Percentiles rank a stretch among this genome's conserved stretches.
Evolutionary conservation across 306 rosid species (phyloP).

Genomic region (Dalbergia cultrata): DNA sequence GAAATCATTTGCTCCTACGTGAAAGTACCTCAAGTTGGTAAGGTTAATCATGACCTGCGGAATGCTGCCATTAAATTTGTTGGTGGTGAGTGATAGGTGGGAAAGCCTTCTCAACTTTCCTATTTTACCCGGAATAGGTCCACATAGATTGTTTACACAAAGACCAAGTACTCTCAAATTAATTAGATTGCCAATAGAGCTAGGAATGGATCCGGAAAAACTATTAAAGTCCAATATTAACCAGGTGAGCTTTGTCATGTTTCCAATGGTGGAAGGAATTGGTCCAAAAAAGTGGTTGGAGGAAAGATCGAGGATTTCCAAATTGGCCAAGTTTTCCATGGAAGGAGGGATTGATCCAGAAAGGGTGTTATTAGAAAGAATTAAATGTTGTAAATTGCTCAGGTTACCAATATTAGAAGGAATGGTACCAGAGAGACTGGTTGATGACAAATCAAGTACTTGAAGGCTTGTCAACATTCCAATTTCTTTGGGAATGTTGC

Average conservation of each 20-base stretch:
- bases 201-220: conserved; percentile 18
- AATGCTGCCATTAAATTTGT: background rate
- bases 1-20: background rate
- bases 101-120: conserved; percentile 1
- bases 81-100: background rate
- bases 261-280: conserved; percentile 18
- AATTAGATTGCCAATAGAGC: background rate
- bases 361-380: background rate
- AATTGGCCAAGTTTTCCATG: background rate
- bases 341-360: background rate
- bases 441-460: background rate
- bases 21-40: background rate
- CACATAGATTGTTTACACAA: background rate
- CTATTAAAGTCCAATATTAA: background rate
- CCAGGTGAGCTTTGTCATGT: background rate
- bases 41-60: background rate
- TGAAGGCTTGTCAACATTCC: background rate
- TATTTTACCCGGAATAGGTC: conserved; percentile 5
- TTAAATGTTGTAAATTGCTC: background rate
- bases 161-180: background rate
- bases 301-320: background rate
- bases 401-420: conserved; percentile 13
- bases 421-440: background rate
- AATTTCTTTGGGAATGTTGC: conserved; percentile 13
- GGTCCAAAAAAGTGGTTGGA: background rate